phyloP scores from a whole-genome alignment of 257 asterid species.

The Nicotiana noctiflora region DNA sequence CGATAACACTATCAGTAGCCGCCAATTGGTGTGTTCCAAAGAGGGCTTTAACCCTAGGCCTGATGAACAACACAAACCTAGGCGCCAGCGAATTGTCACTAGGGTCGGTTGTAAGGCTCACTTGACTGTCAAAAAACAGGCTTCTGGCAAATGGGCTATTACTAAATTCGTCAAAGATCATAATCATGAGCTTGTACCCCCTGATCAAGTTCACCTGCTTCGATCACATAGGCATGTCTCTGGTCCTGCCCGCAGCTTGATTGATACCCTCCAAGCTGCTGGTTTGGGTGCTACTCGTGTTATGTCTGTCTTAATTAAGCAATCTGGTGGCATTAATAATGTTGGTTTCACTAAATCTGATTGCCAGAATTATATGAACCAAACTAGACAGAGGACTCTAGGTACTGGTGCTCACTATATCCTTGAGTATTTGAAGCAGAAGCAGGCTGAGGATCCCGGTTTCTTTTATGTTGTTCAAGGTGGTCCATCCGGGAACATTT shows the following conservation, averaged over 20 bases:
- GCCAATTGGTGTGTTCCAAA: constrained; percentile 86
- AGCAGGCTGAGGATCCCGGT: constrained; percentile 54
- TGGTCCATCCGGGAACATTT: constrained; percentile 53
- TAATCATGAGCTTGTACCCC: constrained; percentile 85
- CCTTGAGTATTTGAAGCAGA: constrained; percentile 75
- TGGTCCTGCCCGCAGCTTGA: constrained; percentile 86
- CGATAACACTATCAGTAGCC: constrained; percentile 84
- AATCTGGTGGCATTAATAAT: constrained; percentile 85
- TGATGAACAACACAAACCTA: constrained; percentile 68
- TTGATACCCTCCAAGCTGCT: constrained; percentile 96
- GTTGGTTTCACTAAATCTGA: constrained; percentile 95
- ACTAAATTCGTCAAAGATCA: constrained; percentile 70
- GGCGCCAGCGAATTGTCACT: constrained; percentile 71
- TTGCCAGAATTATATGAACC: constrained; percentile 80
- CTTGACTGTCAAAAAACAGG: constrained; percentile 69
- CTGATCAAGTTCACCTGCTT: constrained; percentile 80
- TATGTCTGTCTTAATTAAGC: constrained; percentile 84
- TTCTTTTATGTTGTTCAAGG: constrained; percentile 81
- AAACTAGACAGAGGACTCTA: constrained; percentile 65
- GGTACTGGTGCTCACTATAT: constrained; percentile 87
- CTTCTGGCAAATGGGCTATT: constrained; percentile 79
- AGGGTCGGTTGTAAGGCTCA: constrained; percentile 93
- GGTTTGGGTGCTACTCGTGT: constrained; percentile 95
- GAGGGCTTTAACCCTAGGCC: constrained; percentile 85
- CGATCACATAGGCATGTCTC: constrained; percentile 89